Conservation (phyloP, 345 rosid genomes). For the Psidium guajava region DNA sequence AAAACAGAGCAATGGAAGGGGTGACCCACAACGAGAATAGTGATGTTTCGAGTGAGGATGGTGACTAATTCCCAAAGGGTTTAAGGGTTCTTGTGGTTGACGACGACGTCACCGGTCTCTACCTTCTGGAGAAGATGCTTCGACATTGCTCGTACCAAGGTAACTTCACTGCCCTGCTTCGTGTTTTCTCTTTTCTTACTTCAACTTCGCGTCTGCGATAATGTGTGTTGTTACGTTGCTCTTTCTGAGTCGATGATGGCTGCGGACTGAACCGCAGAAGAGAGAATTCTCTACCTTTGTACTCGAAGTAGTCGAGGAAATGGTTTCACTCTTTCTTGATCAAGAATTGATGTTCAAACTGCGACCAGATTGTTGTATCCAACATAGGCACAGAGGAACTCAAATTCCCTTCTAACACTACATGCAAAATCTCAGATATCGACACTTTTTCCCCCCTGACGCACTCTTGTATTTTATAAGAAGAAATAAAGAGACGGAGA, state of each 20-base stretch:
- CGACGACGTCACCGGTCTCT: neutral
- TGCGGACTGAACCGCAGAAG: neutral
- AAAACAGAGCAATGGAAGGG: neutral
- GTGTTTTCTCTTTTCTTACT: too few relatives aligned
- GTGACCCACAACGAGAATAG: neutral
- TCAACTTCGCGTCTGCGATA: too few relatives aligned
- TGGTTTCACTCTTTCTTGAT: neutral
- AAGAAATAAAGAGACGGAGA: neutral
- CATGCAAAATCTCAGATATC: slow-evolving; percentile 35
- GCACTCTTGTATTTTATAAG: slow-evolving; percentile 30
- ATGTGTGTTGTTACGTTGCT: neutral
- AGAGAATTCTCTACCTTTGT: neutral
- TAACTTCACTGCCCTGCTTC: neutral
- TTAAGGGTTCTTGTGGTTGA: neutral
- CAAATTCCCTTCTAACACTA: slow-evolving; percentile 44
- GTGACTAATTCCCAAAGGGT: neutral
- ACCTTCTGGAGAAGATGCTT: neutral
- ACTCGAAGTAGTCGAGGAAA: neutral
- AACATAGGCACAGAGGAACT: slow-evolving; percentile 28
- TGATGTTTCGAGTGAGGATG: neutral
- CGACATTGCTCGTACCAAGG: neutral
- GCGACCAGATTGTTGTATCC: slow-evolving; percentile 63
- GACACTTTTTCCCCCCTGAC: slow-evolving; percentile 35
- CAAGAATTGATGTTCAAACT: neutral
- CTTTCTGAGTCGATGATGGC: neutral